Base-by-base conservation (phyloP, 257 asterid genomes). In the Lithospermum erythrorhizon region DNA sequence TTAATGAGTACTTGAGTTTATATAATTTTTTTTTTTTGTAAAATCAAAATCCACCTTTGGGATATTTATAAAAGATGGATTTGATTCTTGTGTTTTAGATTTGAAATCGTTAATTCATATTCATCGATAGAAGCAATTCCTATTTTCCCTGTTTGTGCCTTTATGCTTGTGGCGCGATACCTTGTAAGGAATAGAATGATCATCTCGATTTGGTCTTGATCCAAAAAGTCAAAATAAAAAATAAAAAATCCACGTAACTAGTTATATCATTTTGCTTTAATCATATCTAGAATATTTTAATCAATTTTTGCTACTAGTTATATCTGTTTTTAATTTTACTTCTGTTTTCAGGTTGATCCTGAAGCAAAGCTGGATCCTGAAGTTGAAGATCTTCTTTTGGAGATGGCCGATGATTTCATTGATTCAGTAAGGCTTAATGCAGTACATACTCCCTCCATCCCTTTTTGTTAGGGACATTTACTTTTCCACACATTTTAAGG, bases 321-420 rank as follows among this genome's bases (percentile, higher is more conserved):
- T 19, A 29, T 62, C n/a, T 19, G 6, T 53, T 66, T 67, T 77
- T 47, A 52, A 22, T 41, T 11, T 13, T 20, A 19, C 22, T 24
- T 15, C 49, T 66, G 64, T 72, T 69, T 69, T 70, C 87, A 93
- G 97, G 66, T 93, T 79, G 86, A 78, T 78, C 14, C 75, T 13
- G 77, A 73, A 68, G 95, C 68, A 69, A 86, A 63, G 73, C 55
- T 93, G 83, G 95, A 82, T 70, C 90, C 97, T 27, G 87, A 83
- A 65, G 89, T 89, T 59, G 98, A 88, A 84, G 98, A 81, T 65
- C 73, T 81, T 61, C 85, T 93, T 61, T 70, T 88, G 70, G 95
- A 82, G 80, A 53, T 86, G 59, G 95, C 97, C 24, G 98, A 93
- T 72, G 76, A 80, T 73, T 93, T 93, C 66, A 82, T 88, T 77